phyloP scores from a whole-genome alignment of 1,284 basidiomycete genomes.

The Mycena citricolor region DNA sequence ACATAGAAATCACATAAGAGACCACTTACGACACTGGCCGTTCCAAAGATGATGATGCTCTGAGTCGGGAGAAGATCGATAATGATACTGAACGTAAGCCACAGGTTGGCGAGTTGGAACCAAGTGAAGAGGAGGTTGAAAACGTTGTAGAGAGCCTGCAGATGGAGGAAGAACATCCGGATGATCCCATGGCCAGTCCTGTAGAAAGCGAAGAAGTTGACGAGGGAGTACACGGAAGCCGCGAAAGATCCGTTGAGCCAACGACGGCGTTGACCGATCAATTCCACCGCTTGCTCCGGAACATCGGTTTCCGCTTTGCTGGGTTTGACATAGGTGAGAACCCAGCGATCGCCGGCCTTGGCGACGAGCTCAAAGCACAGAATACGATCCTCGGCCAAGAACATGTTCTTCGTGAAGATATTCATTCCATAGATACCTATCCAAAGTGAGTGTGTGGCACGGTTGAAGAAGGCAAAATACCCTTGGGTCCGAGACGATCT shows the following conservation, averaged over 20 bases:
- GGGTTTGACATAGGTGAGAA: slow-evolving; percentile 91
- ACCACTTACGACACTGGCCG: slow-evolving; percentile 54
- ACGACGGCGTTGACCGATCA: slow-evolving; percentile 93
- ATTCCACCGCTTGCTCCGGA: slow-evolving; percentile 84
- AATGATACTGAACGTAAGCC: slow-evolving; percentile 96
- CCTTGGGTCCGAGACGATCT: slow-evolving; percentile 89
- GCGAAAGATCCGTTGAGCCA: slow-evolving; percentile 98
- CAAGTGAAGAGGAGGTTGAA: slow-evolving; percentile 84
- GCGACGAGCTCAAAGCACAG: slow-evolving; percentile 96
- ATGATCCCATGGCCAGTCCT: slow-evolving; percentile 80
- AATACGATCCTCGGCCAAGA: slow-evolving; percentile 92
- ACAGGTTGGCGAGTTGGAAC: slow-evolving; percentile 92
- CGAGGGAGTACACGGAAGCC: slow-evolving; percentile 93
- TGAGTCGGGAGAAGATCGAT: slow-evolving; percentile 82
- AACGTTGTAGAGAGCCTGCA: slow-evolving; percentile 86
- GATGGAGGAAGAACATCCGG: slow-evolving; percentile 93
- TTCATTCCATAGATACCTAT: slow-evolving; percentile 98
- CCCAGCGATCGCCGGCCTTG: slow-evolving; percentile 86
- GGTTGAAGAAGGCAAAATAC: too few relatives aligned
- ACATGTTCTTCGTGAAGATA: slow-evolving; percentile 97
- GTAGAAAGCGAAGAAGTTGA: slow-evolving; percentile 93
- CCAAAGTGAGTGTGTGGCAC: too few relatives aligned
- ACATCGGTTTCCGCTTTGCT: slow-evolving; percentile 96
- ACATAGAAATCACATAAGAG: neutral
- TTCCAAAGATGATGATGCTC: slow-evolving; percentile 71